Base-by-base conservation (phyloP, 129 eudicot genomes). In the Oenanthe sinensis region DNA sequence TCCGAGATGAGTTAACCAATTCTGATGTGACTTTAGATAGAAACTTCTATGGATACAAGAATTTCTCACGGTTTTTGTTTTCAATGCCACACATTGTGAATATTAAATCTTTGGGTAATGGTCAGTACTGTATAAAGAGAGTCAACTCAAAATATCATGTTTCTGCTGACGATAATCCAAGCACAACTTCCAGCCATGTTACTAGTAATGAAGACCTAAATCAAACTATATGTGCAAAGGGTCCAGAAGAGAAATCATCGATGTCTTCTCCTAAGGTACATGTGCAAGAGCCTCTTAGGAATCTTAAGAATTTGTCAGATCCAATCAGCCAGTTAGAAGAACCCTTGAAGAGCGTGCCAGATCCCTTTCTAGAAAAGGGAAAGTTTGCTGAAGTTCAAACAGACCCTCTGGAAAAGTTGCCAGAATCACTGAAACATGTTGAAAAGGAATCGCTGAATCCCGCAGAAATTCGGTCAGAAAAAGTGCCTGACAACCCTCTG, bases 61-160 rank as follows among this genome's bases (percentile, higher is more conserved):
- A 87, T 78, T 94, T 94, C 78, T 85, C 93, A 6, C 83, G 80
- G 47, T 85, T 94, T 85, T 87, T 94, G 22, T 62, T 68, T 52
- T 89, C 98, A 26, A 87, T 91, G 97, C 97, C 97, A 43, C 88
- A 81, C 77, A 62, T 91, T 83, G 44, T 94, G 62, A 84, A 81
- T 73, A 81, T 90, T 87, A 81, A 83, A 80, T 17, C 69, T 71
- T 78, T n/a, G 20, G 74, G 47, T 79, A 84, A 85, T 78, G 93
- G 93, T 39, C 84, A 78, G 65, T 65, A 28, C 77, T 47, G 83
- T 12, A 82, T 87, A 77, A 83, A 65, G 73, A 82, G 89, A 22
- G 78, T 85, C 43, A 54, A 80, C 75, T 70, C 82, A 16, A 87
- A 85, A 84, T 69, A 6, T 76, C 49, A 24, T 67, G 87, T 80